Conservation (phyloP, 352 stramenopile species). For the Globisporangium okanoganense region DNA sequence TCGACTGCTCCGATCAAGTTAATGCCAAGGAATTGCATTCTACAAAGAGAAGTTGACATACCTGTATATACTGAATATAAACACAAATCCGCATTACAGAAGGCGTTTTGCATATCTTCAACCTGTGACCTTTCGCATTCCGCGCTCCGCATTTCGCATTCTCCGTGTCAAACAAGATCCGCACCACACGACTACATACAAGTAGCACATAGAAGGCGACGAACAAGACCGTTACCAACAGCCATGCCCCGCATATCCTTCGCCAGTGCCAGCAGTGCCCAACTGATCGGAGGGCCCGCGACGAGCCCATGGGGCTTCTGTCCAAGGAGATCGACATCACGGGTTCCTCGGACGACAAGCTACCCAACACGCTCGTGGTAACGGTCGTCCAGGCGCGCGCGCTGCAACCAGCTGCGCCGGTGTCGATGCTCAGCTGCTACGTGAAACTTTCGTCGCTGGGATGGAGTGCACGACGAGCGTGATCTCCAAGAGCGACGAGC, state of each 20-base stretch:
- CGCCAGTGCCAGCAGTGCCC: background rate
- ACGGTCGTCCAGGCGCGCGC: conserved; percentile 64
- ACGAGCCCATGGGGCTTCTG: conserved; percentile 50
- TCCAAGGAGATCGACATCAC: conserved; percentile 51
- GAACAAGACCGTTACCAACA: no score
- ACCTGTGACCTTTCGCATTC: no score
- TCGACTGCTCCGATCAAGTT: no score
- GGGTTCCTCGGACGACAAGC: conserved; percentile 47
- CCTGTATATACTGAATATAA: no score
- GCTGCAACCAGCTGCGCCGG: conserved; percentile 37
- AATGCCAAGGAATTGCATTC: no score
- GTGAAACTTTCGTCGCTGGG: conserved; percentile 68
- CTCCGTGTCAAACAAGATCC: no score
- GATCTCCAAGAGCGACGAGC: conserved; percentile 57
- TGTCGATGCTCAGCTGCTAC: conserved; percentile 63
- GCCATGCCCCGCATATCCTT: conserved; percentile 1
- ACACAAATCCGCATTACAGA: no score
- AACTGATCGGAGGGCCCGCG: conserved; percentile 17
- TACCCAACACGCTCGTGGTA: conserved; percentile 70
- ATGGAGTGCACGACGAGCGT: conserved; percentile 69
- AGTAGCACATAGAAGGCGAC: no score
- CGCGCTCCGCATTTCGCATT: no score
- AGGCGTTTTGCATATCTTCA: no score
- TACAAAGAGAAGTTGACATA: no score
- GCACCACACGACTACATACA: no score